Base-by-base conservation (phyloP, 139 green algal genomes). In the Chlorella vulgaris region DNA sequence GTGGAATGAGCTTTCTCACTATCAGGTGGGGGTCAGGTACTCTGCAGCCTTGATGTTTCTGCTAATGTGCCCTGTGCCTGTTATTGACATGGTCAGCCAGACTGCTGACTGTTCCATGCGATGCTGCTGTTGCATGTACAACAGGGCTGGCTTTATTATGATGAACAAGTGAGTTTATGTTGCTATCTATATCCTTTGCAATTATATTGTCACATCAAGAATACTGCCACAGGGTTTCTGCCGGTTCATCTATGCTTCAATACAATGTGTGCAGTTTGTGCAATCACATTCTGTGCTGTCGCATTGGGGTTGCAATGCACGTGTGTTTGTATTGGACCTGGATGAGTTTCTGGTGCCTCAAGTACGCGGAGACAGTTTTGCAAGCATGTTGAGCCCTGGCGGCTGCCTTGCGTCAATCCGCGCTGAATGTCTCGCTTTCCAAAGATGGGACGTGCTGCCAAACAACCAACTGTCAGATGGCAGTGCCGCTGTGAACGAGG, bases 321-420 rank as follows among this genome's bases (percentile, higher is more conserved):
- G 35, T 3, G 15, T 47, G 6, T 35, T 71, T 10, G 33, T 71
- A 3, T 29, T 71, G 8, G 63, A 71, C 15, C 18, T 22, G 1
- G 63, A 71, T 19, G 63, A 71, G 36, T 71, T 71, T 35, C 36
- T 71, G 28, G 63, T 47, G 63, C 63, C 63, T 2, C 35, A 33
- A 19, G 3, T 29, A 35, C n/a, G 19, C 1, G 33, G 63, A 2
- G 29, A 69, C 29, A 69, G 29, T 31, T 8, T 69, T 15, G 1
- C 61, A n/a, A 36, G 61, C 28, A 7, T 69, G 61, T 15, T 69
- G 61, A 15, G 61, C 13, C 29, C 4, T n/a, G 2, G 61, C 61
- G 61, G 61, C 28, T 69, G 61, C 29, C 61, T 69, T n/a, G 61
- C 61, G 26, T 15, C 26, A 31, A n/a, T 19, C 8, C 61, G 29